These are phyloP conservation scores for Amanita pseudoporphyria DNA, from an alignment of 768 basidiomycete species.

Conservation along the genomic window DNA sequence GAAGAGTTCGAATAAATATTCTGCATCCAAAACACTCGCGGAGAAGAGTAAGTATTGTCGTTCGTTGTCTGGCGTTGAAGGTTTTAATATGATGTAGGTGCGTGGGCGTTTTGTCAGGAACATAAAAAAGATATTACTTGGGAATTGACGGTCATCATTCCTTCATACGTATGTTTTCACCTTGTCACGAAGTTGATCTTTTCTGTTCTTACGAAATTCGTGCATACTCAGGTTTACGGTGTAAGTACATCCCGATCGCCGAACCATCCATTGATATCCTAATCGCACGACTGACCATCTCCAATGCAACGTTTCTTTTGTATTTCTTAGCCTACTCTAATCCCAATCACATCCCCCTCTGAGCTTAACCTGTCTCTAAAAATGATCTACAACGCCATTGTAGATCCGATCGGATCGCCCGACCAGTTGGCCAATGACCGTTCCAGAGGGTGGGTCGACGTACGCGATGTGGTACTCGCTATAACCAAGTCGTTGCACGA, in stretches of 20 bases:
- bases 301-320: not conserved
- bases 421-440: slow-evolving; percentile 13
- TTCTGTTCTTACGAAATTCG: not conserved
- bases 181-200: not conserved
- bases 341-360: slow-evolving; percentile 24
- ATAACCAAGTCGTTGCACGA: slow-evolving; percentile 39
- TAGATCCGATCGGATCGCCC: slow-evolving; percentile 12
- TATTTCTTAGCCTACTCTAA: slow-evolving; percentile 23
- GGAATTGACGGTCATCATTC: slow-evolving; percentile 46
- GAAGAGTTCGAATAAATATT: slow-evolving; percentile 30
- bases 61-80: not conserved
- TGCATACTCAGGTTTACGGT: slow-evolving; percentile 21
- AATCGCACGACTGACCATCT: not conserved
- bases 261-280: not conserved
- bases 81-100: slow-evolving; percentile 19
- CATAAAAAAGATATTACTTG: slow-evolving; percentile 33
- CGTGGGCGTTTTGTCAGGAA: slow-evolving; percentile 32
- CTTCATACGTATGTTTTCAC: slow-evolving; percentile 34
- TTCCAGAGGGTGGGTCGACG: slow-evolving; percentile 36
- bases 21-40: slow-evolving; percentile 49
- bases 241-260: not conserved
- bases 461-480: slow-evolving; percentile 42
- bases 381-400: slow-evolving; percentile 18
- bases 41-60: slow-evolving; percentile 31
- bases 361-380: slow-evolving; percentile 31